phyloP scores from a whole-genome alignment of 2,329 filamentous ascomycete species.

The Cladosporium sp. region DNA sequence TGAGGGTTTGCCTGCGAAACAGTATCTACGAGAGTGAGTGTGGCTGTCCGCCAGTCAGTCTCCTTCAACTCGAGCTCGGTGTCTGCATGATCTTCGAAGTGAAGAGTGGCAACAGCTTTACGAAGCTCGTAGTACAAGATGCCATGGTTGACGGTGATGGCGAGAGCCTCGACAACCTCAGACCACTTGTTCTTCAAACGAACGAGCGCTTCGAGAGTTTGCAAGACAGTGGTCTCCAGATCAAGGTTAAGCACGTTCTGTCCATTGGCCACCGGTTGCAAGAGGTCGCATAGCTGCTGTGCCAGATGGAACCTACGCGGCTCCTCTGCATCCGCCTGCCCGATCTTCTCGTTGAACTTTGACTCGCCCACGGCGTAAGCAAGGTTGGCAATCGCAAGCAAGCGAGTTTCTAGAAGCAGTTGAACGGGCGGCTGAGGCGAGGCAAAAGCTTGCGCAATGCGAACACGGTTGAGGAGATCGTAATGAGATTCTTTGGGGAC shows the following conservation, averaged over 20 bases:
- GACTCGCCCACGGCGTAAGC: slow-evolving; percentile 82
- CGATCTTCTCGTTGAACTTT: slow-evolving; percentile 76
- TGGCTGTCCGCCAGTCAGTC: slow-evolving; percentile 84
- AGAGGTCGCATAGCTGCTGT: slow-evolving; percentile 87
- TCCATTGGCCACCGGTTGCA: slow-evolving; percentile 74
- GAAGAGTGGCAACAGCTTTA: slow-evolving; percentile 83
- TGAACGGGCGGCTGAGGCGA: slow-evolving; percentile 64
- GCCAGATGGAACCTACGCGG: slow-evolving; percentile 83
- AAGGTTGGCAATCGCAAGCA: slow-evolving; percentile 85
- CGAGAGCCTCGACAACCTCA: slow-evolving; percentile 86
- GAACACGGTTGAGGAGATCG: slow-evolving; percentile 77
- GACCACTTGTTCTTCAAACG: slow-evolving; percentile 70
- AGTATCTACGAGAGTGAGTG: slow-evolving; percentile 83
- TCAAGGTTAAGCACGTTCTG: slow-evolving; percentile 65
- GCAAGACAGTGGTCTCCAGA: slow-evolving; percentile 77
- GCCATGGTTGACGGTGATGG: slow-evolving; percentile 93
- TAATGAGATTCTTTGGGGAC: slow-evolving; percentile 73
- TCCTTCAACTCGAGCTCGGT: slow-evolving; percentile 57
- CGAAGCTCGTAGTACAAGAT: slow-evolving; percentile 89
- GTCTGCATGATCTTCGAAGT: slow-evolving; percentile 52
- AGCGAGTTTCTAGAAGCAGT: slow-evolving; percentile 67
- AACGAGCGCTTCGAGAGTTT: slow-evolving; percentile 79
- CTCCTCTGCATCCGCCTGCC: slow-evolving; percentile 85
- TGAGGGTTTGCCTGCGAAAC: slow-evolving; percentile 55
- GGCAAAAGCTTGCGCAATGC: slow-evolving; percentile 76